Evolutionary conservation across 2,329 filamentous ascomycete species (phyloP), one percentile per base, ranked within the genome.

Genomic region (Niveomyces coronatus): DNA sequence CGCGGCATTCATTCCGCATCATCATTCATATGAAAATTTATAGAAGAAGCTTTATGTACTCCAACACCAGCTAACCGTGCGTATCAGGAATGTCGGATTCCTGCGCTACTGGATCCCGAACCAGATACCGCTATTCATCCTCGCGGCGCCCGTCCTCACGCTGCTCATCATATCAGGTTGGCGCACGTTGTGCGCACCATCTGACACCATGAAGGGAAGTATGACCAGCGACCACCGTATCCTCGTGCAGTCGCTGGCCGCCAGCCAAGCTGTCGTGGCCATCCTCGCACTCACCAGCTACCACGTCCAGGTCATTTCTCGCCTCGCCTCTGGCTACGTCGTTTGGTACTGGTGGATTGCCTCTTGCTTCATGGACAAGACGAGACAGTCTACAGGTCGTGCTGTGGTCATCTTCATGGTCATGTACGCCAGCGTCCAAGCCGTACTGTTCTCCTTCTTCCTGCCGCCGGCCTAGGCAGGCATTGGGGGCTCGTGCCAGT

Each of bases 261-360:
- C 79, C 4, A 73, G 76, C 4, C 89, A 98, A 57, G 58, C 83
- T 1, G 41, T 88, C 4, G 66, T 98, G 14, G 79, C 82, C 2
- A 44, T 74, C 3, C 58, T 89, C 42, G 84, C 86, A 15, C 59
- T 88, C 15, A 85, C 80, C 10, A 85, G 67, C 45, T 94, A 93
- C 53, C 91, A 98, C 54, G 82, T 95, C 18, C 91, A 98, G 60
- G 93, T 98, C 48, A 82, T 96, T 51, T 94, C 82, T 31, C 76
- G 91, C 17, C 71, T 98, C 13, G 82, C 85, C 2, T 94, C 88
- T 0, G 89, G 80, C 0, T 94, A 89, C 57, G 84, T 87, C 1
- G 61, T 91, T 14, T 95, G 87, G 86, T 91, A 94, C 55, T 80
- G 83, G 68, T 85, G 82, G 68, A 56, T 94, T 27, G 84, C 83